A percentile compares a stretch with the other conserved stretches of the same genome.
phyloP scores from a whole-genome alignment of 768 basidiomycete species.

The Panaeolus papilionaceus region DNA sequence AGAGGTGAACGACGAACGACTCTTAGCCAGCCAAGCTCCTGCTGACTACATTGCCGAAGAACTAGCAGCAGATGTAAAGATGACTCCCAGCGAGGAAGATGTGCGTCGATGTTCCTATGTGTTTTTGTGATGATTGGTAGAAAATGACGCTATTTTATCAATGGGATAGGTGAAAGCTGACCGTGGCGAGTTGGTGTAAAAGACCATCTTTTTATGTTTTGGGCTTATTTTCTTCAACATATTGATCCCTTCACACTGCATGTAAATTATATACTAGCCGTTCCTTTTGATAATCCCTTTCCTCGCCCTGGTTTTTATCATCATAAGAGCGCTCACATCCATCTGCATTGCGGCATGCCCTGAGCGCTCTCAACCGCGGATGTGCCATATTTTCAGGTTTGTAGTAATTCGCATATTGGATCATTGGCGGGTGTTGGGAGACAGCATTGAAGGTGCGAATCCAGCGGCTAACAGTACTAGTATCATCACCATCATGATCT shows the following conservation, averaged over 20 bases:
- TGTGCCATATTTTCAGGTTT: too few species aligned
- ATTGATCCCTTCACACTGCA: neutral
- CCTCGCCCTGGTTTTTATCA: too few species aligned
- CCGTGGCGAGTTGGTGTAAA: neutral
- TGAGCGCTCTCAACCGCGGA: too few species aligned
- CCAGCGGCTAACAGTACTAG: neutral
- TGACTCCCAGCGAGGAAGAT: slow-evolving; percentile 11
- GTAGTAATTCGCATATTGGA: too few species aligned
- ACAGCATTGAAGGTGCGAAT: neutral
- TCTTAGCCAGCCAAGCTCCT: neutral
- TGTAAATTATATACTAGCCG: neutral
- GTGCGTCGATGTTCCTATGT: neutral
- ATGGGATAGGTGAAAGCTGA: neutral
- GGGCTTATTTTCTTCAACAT: neutral
- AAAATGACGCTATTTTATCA: neutral
- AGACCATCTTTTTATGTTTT: neutral
- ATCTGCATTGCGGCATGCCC: neutral
- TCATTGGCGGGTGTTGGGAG: too few species aligned
- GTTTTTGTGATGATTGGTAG: neutral
- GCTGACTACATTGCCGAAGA: neutral
- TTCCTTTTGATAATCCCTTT: neutral
- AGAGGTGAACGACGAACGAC: slow-evolving; percentile 10
- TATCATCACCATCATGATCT: neutral
- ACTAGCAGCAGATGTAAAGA: neutral
- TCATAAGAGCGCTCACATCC: neutral